Evolutionary conservation across 139 green algal genomes (phyloP).

Genomic region (Picochlorum sp.): DNA sequence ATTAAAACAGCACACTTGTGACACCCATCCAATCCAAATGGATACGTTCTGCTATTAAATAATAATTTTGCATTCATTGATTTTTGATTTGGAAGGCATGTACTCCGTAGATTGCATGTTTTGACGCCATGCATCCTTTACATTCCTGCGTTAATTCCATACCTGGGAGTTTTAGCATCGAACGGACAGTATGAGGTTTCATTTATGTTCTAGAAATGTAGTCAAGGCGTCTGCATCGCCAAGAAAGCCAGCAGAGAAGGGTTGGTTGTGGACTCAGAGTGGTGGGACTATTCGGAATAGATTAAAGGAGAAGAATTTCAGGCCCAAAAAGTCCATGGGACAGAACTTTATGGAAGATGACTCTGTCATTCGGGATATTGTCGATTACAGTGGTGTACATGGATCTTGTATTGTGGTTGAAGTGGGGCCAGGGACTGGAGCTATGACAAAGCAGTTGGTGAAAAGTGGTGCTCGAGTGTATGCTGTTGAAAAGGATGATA

Average conservation of each 20-base stretch:
- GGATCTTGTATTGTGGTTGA: constrained; percentile 77
- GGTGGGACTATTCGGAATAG: background rate
- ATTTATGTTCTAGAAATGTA: background rate
- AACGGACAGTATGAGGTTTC: background rate
- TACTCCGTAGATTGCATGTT: no score
- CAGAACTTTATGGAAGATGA: constrained; percentile 92
- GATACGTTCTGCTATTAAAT: no score
- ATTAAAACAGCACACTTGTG: no score
- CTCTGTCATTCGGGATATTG: constrained; percentile 54
- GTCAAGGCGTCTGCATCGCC: background rate
- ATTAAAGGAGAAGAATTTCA: background rate
- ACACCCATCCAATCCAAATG: no score
- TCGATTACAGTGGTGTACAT: constrained; percentile 45
- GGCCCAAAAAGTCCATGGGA: constrained; percentile 41
- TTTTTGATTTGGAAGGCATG: no score
- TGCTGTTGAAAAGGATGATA: constrained; percentile 90
- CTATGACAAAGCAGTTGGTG: constrained; percentile 68
- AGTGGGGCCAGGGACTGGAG: constrained; percentile 60
- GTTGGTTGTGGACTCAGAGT: background rate
- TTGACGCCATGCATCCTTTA: no score
- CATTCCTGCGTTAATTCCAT: no score
- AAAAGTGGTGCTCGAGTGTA: constrained; percentile 53
- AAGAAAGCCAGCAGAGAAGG: background rate
- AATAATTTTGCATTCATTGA: no score
- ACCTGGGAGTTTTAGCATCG: background rate